phyloP scores from a whole-genome alignment of 176 grass and related monocot genomes.

The Calamus simplicifolius region DNA sequence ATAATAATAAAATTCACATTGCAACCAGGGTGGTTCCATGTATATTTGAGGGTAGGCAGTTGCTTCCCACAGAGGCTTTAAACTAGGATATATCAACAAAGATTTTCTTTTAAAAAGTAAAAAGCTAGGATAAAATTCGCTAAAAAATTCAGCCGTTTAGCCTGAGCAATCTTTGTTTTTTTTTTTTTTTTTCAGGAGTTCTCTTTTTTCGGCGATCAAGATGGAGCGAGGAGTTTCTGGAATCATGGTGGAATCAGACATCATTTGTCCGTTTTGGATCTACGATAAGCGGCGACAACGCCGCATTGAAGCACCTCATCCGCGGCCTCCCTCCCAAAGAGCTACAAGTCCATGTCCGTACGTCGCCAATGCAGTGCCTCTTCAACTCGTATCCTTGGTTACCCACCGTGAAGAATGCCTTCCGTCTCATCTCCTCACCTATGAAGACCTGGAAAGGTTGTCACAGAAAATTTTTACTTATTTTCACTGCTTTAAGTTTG shows the following conservation, averaged over 20 bases:
- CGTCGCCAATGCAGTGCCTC: slow-evolving; percentile 69
- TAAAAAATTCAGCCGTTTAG: no score
- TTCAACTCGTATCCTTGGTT: slow-evolving; percentile 93
- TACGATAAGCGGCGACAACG: slow-evolving; percentile 84
- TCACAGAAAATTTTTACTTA: no score
- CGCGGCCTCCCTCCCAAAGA: slow-evolving; percentile 41
- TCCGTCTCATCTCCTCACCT: slow-evolving; percentile 42
- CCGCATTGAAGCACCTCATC: slow-evolving; percentile 54
- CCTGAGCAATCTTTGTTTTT: background rate
- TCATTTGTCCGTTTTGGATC: slow-evolving; percentile 71
- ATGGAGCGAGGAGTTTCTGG: slow-evolving; percentile 58
- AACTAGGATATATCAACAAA: no score
- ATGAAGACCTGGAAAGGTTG: slow-evolving; percentile 65
- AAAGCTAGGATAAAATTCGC: no score
- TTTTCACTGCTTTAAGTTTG: no score
- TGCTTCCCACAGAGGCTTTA: no score
- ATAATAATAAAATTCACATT: no score
- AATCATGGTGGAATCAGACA: slow-evolving; percentile 83
- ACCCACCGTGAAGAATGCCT: slow-evolving; percentile 34
- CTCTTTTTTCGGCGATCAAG: slow-evolving; percentile 70
- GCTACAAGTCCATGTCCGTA: slow-evolving; percentile 34
- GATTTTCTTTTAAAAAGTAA: no score
- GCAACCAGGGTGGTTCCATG: no score
- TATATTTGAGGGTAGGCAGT: no score
- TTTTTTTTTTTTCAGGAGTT: slow-evolving; percentile 28